Evolutionary conservation across 306 rosid genomes (phyloP), one percentile per base, ranked within the genome.

Genomic region (Vicia villosa): DNA sequence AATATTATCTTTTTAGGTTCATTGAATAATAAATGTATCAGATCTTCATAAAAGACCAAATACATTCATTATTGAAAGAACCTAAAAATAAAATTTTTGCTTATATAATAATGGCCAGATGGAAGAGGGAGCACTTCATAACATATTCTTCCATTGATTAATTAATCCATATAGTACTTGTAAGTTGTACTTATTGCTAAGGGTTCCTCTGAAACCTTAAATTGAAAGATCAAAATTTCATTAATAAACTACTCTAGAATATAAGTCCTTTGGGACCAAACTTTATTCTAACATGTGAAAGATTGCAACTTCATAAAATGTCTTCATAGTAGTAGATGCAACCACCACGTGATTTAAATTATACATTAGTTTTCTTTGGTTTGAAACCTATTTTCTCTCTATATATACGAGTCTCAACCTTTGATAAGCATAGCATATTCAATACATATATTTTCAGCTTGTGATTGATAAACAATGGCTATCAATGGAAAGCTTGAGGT

Each of bases 401-500:
- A 6, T 57, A 26, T 28, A 57, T 57, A 32, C 9, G 15, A 30
- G 16, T n/a, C 4, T 32, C 16, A 41, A n/a, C 3, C 7, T 11
- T 8, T n/a, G 1, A 43, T 14, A 5, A 10, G 32, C 66, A 60
- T 34, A 60, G 16, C n/a, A 60, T 15, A 60, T 34, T 38, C 26
- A 40, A 40, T 4, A 28, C 32, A 28, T 28, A 28, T 28, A 28
- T 34, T 7, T 45, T 45, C 0, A 4, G n/a, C 50, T 45, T 45
- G 49, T 43, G 49, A 10, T 43, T 43, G 49, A 43, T 43, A 43
- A 4, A 47, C 26, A 19, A 75, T 80, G 84, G 81, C 67, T 30
- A n/a, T n/a, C n/a, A n/a, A n/a, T n/a, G n/a, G n/a, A n/a, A n/a
- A n/a, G n/a, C n/a, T n/a, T n/a, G n/a, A n/a, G n/a, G n/a, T n/a